A percentile compares a stretch with the other conserved stretches of the same genome.
Evolutionary conservation across 768 basidiomycete species (phyloP).

Genomic region (Hemileccinum impolitum): DNA sequence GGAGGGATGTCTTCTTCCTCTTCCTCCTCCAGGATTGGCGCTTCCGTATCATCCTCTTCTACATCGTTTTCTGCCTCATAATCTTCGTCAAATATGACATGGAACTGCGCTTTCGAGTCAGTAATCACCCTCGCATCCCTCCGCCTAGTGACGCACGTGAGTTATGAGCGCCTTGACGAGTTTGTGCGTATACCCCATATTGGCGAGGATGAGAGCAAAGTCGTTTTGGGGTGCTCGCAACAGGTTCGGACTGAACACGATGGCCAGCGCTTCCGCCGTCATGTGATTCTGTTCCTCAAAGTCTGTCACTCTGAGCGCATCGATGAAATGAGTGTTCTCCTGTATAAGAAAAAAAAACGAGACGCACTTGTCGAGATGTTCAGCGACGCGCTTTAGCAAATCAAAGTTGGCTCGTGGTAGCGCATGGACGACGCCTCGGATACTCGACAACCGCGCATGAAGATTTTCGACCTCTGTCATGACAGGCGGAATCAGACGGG

Average conservation of each 20-base stretch:
- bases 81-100: conserved; percentile 75
- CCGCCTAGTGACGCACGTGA: conserved; percentile 51
- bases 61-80: conserved; percentile 47
- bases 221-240: conserved; percentile 76
- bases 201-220: conserved; percentile 71
- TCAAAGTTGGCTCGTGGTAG: conserved; percentile 76
- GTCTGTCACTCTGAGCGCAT: conserved; percentile 65
- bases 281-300: conserved; percentile 88
- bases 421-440: conserved; percentile 64
- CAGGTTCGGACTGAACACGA: conserved; percentile 82
- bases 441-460: conserved; percentile 58
- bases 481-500: conserved; percentile 3
- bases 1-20: conserved; percentile 39
- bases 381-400: conserved; percentile 71
- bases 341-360: neutral
- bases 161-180: conserved; percentile 75
- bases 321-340: neutral
- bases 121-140: neutral
- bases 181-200: conserved; percentile 75
- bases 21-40: conserved; percentile 66
- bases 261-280: conserved; percentile 81
- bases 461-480: conserved; percentile 64
- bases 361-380: conserved; percentile 75
- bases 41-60: conserved; percentile 65
- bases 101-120: conserved; percentile 40